Percentiles rank a stretch among this genome's conserved stretches.
Conservation (phyloP, 164 flowering plant species). For the Piper longum region DNA sequence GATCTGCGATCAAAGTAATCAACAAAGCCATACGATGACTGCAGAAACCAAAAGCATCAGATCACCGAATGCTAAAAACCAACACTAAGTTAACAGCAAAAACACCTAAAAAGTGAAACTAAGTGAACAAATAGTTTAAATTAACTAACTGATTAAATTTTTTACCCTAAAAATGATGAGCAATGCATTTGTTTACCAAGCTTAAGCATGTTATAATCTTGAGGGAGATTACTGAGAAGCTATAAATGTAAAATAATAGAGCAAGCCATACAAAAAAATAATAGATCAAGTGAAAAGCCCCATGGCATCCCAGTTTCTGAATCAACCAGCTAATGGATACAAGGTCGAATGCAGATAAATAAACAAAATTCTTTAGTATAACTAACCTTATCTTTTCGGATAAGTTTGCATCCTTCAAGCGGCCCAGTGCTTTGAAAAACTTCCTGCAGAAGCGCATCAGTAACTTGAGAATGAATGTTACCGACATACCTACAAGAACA, state of each 20-base stretch:
- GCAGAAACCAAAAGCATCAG: conserved; percentile 7
- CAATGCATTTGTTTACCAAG: no score
- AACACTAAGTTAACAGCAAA: background rate
- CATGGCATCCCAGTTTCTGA: no score
- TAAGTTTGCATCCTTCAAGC: conserved; percentile 26
- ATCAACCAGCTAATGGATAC: background rate
- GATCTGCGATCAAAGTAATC: conserved; percentile 59
- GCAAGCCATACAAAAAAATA: no score
- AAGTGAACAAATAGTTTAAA: no score
- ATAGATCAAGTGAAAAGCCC: no score
- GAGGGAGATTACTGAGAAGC: no score
- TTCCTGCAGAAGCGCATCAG: conserved; percentile 50
- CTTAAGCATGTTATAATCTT: no score
- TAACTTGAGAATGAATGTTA: conserved; percentile 20
- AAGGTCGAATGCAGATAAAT: background rate
- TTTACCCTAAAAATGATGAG: no score
- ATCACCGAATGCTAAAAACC: background rate
- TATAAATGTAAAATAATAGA: no score
- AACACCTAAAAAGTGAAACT: background rate
- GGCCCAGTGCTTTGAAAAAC: conserved; percentile 34
- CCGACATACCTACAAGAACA: conserved; percentile 17
- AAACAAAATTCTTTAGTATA: background rate
- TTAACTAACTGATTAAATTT: no score
- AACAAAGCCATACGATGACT: conserved; percentile 76
- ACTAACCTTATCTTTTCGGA: conserved; percentile 21